Evolutionary conservation across 768 basidiomycete species (phyloP).

Genomic region (Russula abietina): DNA sequence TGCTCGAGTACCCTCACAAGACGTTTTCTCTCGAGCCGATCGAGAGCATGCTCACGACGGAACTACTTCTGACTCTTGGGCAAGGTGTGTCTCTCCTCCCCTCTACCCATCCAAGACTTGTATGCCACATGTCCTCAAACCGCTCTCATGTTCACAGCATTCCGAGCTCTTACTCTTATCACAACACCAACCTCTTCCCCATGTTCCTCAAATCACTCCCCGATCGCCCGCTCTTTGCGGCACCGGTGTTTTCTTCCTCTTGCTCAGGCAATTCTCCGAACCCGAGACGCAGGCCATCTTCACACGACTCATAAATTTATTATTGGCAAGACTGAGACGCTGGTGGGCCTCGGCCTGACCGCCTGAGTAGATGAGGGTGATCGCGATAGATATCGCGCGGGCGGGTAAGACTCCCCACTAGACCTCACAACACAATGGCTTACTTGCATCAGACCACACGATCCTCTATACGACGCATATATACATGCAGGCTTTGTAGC

Average conservation of each 20-base stretch:
- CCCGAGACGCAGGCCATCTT: constrained; percentile 59
- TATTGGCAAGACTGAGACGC: constrained; percentile 3
- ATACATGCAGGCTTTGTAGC: too few relatives aligned
- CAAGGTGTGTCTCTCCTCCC: constrained; percentile 43
- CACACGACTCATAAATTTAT: constrained; percentile 10
- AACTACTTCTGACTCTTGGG: constrained; percentile 84
- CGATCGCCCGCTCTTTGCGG: constrained; percentile 86
- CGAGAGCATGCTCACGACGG: constrained; percentile 91
- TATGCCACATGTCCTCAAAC: not conserved
- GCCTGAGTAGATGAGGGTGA: constrained; percentile 25
- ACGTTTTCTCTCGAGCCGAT: constrained; percentile 95
- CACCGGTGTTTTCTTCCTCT: constrained; percentile 87
- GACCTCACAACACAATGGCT: too few relatives aligned
- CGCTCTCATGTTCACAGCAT: constrained; percentile 44
- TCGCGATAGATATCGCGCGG: constrained; percentile 24
- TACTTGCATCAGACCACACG: too few relatives aligned
- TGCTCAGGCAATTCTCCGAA: constrained; percentile 89
- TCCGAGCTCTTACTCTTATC: constrained; percentile 80
- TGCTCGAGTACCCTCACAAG: constrained; percentile 75
- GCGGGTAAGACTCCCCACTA: constrained; percentile 5
- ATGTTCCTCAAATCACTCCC: constrained; percentile 81
- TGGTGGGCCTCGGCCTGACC: constrained; percentile 11
- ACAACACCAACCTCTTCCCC: constrained; percentile 80
- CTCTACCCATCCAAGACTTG: not conserved
- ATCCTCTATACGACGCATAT: not conserved